A percentile compares a stretch with the other conserved stretches of the same genome.
phyloP scores from a whole-genome alignment of 352 stramenopile species.

The Phytophthora idaei region DNA sequence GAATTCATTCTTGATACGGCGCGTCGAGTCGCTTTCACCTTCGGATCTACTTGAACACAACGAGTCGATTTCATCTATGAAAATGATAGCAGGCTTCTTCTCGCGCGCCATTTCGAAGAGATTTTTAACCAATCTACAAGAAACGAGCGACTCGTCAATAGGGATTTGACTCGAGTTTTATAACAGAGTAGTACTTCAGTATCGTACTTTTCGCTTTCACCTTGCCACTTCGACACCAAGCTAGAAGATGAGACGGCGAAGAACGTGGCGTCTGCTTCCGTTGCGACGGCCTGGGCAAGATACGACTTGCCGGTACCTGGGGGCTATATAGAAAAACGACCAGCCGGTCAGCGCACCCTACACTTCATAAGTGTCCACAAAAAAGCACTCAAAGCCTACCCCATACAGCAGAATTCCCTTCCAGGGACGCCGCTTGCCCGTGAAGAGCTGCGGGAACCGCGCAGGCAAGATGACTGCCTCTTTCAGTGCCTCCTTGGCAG shows the following conservation, averaged over 20 bases:
- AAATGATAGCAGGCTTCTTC: constrained; percentile 94
- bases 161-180: neutral
- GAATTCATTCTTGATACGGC: constrained; percentile 99
- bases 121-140: constrained; percentile 94
- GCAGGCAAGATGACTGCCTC: constrained; percentile 98
- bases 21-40: constrained; percentile 95
- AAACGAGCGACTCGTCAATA: neutral
- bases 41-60: constrained; percentile 92
- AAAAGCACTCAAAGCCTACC: constrained; percentile 57
- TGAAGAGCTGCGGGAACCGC: constrained; percentile 98
- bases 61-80: constrained; percentile 98
- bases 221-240: constrained; percentile 98
- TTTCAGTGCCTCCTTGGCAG: constrained; percentile 98
- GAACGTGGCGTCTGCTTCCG: constrained; percentile 98
- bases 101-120: constrained; percentile 98
- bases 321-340: constrained; percentile 43
- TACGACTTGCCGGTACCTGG: constrained; percentile 96
- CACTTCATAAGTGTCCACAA: constrained; percentile 4
- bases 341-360: constrained; percentile 4
- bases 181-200: neutral
- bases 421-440: constrained; percentile 89
- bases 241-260: constrained; percentile 98
- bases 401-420: constrained; percentile 98
- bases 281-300: constrained; percentile 98
- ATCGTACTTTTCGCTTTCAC: constrained; percentile 92